Base-by-base conservation (phyloP, 768 basidiomycete species). In the Podaxis sp. region DNA sequence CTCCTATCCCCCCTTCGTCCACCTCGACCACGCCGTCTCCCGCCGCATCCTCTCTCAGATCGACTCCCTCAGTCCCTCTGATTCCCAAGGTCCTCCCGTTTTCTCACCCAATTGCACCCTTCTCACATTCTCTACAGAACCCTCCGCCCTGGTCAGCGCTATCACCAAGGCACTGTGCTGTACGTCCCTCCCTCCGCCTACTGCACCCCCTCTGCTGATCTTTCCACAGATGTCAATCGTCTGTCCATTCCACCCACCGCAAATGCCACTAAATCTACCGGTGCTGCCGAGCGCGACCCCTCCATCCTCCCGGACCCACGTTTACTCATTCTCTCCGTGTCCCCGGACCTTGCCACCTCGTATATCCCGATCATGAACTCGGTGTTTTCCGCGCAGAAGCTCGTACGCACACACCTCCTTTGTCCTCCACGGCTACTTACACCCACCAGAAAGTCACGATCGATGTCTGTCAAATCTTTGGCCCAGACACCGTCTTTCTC, bases 291-390 rank as follows among this genome's bases (percentile, higher is more conserved):
- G 3, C 67, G 69, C 36, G 73, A 77, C 65, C 70, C 72, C 3
- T 65, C 70, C 46, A 68, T 70, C 51, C 72, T 75, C 58, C 73
- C 76, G 40, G 75, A 80, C 68, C 77, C 77, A 59, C 73, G 75
- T 54, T 77, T 79, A 49, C 74, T 75, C 71, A 91, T 99, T 66
- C 80, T 99, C 58, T 96, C 95, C 44, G 95, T 97, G 59, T 96
- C 96, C 11, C 93, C 93, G 15, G 92, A 96, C 75, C 82, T 89
- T 30, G 89, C 92, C 8, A 83, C 88, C 7, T 93, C 95, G 10
- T 99, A 99, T 75, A 96, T 99, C 54, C 93, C 96, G 26, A 88
- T 99, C 72, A 99, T 99, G 97, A 99, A 99, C 73, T 89, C 95
- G 58, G 99, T 99, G 54, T 99, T 99, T 76, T 95, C 96, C 17